phyloP scores from a whole-genome alignment of 2,329 filamentous ascomycete species.

The Colletotrichum navitas region DNA sequence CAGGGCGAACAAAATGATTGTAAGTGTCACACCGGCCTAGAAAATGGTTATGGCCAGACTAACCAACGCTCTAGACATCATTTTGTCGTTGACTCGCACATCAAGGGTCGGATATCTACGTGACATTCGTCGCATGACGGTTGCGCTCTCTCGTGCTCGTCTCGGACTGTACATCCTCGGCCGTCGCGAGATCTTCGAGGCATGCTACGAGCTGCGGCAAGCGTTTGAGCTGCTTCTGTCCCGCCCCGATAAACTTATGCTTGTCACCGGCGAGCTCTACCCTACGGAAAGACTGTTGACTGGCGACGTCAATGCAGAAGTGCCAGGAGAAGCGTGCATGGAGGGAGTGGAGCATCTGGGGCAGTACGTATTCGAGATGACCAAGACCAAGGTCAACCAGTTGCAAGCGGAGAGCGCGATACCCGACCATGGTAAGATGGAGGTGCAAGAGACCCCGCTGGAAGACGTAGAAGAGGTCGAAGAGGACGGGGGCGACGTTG shows the following conservation, averaged over 20 bases:
- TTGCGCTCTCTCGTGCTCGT: slow-evolving; percentile 91
- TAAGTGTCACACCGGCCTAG: slow-evolving; percentile 62
- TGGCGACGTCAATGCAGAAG: slow-evolving; percentile 61
- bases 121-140: slow-evolving; percentile 92
- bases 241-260: slow-evolving; percentile 82
- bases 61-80: slow-evolving; percentile 76
- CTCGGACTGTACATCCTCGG: slow-evolving; percentile 94
- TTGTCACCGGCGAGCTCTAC: slow-evolving; percentile 90
- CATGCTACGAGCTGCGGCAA: slow-evolving; percentile 86
- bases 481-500: slow-evolving; percentile 44
- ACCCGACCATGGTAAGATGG: slow-evolving; percentile 45
- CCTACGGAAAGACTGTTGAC: slow-evolving; percentile 70
- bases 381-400: slow-evolving; percentile 70
- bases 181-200: slow-evolving; percentile 87
- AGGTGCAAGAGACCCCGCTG: slow-evolving; percentile 45
- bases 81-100: slow-evolving; percentile 92
- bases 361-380: slow-evolving; percentile 98
- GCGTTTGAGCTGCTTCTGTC: slow-evolving; percentile 85
- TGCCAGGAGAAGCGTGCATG: slow-evolving; percentile 77
- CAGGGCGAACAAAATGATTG: slow-evolving; percentile 99
- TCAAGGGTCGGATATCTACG: slow-evolving; percentile 91
- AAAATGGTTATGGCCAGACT: slow-evolving; percentile 35
- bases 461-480: slow-evolving; percentile 45
- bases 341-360: slow-evolving; percentile 93
- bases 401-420: slow-evolving; percentile 55